A percentile compares a stretch with the other conserved stretches of the same genome.
phyloP scores from a whole-genome alignment of 2,329 filamentous ascomycete species.

The Lachnellula arida region DNA sequence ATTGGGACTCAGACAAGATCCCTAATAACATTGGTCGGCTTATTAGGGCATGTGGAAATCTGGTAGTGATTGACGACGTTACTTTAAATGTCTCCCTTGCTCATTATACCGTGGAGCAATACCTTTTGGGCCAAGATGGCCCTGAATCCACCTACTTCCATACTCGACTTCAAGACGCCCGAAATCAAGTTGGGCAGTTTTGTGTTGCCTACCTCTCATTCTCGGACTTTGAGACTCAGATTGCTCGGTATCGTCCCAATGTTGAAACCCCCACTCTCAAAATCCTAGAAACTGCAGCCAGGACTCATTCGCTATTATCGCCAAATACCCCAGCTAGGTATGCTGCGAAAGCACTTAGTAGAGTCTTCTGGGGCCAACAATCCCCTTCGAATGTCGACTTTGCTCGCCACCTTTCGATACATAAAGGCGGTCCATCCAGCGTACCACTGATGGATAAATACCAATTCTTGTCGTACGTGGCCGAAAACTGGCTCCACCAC shows the following conservation, averaged over 20 bases:
- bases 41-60: not conserved
- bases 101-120: not conserved
- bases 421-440: not conserved
- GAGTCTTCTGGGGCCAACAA: not conserved
- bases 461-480: not conserved
- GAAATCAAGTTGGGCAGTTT: not conserved
- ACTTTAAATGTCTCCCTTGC: not conserved
- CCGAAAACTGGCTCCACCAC: not conserved
- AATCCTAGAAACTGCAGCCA: not conserved
- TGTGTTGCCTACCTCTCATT: slow-evolving; percentile 2
- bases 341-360: not conserved
- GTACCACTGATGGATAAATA: not conserved
- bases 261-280: not conserved
- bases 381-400: not conserved
- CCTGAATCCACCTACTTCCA: not conserved
- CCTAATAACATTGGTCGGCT: not conserved
- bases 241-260: not conserved
- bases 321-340: not conserved
- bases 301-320: not conserved
- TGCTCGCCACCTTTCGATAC: not conserved
- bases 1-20: not conserved
- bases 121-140: not conserved
- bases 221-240: not conserved
- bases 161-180: not conserved
- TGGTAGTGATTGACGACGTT: not conserved